Conservation (phyloP, 2,329 filamentous ascomycete genomes). For the Teratosphaeria destructans region DNA sequence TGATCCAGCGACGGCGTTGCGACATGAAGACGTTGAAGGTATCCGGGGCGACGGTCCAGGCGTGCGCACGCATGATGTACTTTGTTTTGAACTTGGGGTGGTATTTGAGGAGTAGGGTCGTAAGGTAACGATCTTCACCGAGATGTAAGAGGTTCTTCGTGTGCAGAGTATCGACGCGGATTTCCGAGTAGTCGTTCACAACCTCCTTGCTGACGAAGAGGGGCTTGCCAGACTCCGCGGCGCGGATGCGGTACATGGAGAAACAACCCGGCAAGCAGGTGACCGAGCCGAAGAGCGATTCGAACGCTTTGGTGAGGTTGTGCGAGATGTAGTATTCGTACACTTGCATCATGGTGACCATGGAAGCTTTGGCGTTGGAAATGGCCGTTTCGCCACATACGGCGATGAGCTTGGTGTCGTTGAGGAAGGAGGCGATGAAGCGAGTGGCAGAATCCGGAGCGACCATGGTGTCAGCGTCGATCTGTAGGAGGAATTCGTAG, state of each 20-base stretch:
- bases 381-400: constrained; percentile 91
- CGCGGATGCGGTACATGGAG: constrained; percentile 95
- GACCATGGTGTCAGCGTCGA: constrained; percentile 94
- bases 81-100: constrained; percentile 97
- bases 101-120: constrained; percentile 83
- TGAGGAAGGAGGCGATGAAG: constrained; percentile 81
- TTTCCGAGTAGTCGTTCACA: constrained; percentile 76
- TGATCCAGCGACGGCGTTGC: constrained; percentile 98
- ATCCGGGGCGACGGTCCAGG: constrained; percentile 95
- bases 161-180: constrained; percentile 93
- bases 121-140: constrained; percentile 95
- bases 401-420: constrained; percentile 87
- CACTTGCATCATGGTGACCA: constrained; percentile 98
- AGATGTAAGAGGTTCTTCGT: constrained; percentile 98
- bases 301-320: constrained; percentile 92
- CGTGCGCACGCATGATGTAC: constrained; percentile 83
- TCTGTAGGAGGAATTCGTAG: constrained; percentile 93
- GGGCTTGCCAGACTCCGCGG: constrained; percentile 87
- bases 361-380: constrained; percentile 84
- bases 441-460: constrained; percentile 81
- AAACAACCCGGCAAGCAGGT: constrained; percentile 98
- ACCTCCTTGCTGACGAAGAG: constrained; percentile 92
- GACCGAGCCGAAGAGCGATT: constrained; percentile 91
- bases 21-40: constrained; percentile 91
- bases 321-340: constrained; percentile 99